Base-by-base conservation (phyloP, 1,139 yeast species). In the Nakaseomyces delphensis region DNA sequence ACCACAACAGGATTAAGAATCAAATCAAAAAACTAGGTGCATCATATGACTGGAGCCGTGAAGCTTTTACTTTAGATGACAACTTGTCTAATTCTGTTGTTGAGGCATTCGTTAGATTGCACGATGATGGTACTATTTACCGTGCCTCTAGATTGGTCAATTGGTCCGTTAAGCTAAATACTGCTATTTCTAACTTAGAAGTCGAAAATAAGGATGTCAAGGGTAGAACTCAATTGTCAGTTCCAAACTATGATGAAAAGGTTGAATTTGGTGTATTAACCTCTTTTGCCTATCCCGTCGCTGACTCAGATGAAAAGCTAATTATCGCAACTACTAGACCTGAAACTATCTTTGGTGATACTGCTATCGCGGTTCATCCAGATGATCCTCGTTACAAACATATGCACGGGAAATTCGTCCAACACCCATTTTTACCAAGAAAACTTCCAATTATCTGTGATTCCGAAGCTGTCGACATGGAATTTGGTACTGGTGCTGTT, bases 401-500 rank as follows among this genome's bases (percentile, higher is more conserved):
- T 63, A 74, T 91, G 59, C 98, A 91, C 62, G 98, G 98, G 51
- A 87, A 89, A 65, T 85, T 70, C 63, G 94, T 84, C 46, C 65
- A 76, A 53, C 98, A 91, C 67, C 98, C 98, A 48, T 84, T 91
- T 67, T 69, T 86, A 55, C 85, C 83, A 61, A 82, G 89, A 64
- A 73, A 77, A 60, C 67, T 91, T 45, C 98, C 98, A 52, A 86
- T 91, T 60, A 71, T 91, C 48, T 76, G 89, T 44, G 98, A 91
- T 64, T 63, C 80, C 31, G 95, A 86, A 67, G 93, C 97, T 32
- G 98, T 91, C 50, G 98, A 91, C 65, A 91, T 91, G 97, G 95
- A 85, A 66, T 91, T 91, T 56, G 98, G 98, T 74, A 91, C 98
- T 52, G 98, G 98, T 81, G 98, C 98, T 36, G 98, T 91, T 52